A percentile compares a stretch with the other conserved stretches of the same genome.
phyloP scores from a whole-genome alignment of 2,329 filamentous ascomycete genomes.

The Fusarium sulawesiense region DNA sequence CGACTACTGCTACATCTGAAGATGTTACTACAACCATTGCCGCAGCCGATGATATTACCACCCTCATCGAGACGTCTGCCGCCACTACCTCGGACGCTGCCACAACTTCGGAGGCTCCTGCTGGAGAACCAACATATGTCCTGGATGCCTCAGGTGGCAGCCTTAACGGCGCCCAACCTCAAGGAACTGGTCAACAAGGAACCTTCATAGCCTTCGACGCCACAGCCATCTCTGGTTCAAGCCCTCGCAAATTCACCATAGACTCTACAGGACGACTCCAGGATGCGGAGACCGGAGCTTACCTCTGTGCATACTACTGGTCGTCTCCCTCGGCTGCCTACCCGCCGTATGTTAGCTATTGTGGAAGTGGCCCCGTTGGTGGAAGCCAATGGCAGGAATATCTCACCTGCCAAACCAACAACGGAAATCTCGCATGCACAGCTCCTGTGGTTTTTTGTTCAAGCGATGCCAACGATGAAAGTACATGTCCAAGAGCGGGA shows the following conservation, averaged over 20 bases:
- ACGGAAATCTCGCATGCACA: neutral
- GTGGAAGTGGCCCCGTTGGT: neutral
- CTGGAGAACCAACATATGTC: neutral
- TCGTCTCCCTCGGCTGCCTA: too few species aligned
- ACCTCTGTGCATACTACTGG: neutral
- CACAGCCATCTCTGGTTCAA: neutral
- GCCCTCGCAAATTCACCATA: neutral
- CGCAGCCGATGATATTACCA: neutral
- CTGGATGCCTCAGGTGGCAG: too few species aligned
- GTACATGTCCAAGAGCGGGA: neutral
- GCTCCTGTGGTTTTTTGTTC: neutral
- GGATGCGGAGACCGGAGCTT: rapidly evolving
- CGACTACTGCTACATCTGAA: too few species aligned
- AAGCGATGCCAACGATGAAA: neutral
- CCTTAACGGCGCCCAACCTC: rapidly evolving
- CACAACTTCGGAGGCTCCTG: neutral
- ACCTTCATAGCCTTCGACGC: neutral
- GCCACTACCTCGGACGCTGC: rapidly evolving
- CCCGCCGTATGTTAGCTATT: too few species aligned
- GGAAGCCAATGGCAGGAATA: neutral
- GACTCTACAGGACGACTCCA: neutral
- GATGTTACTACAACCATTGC: rapidly evolving
- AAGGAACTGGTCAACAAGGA: neutral
- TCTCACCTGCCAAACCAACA: neutral
- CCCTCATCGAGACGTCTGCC: rapidly evolving